Base-by-base conservation (phyloP, 2,329 filamentous ascomycete genomes). In the Apiospora marii region DNA sequence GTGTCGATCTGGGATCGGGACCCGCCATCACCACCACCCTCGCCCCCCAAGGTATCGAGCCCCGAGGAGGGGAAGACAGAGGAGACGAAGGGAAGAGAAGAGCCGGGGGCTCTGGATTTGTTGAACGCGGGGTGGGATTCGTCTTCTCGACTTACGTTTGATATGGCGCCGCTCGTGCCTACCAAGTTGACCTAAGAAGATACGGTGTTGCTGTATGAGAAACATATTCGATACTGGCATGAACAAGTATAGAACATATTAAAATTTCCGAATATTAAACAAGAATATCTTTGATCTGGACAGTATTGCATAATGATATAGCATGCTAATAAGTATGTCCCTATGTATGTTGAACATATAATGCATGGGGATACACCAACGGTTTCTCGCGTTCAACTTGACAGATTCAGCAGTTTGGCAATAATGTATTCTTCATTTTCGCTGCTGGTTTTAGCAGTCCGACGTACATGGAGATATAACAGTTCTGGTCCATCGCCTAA, bases 401-500 rank as follows among this genome's bases (percentile, higher is more conserved):
- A 3, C 19, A 22, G 4, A 19, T 64, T 41, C 19, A 41, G 58
- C 34, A 37, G 6, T 64, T 64, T 41, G n/a, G 30, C 58, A n/a
- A n/a, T 8, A 13, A 12, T 34, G 58, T 37, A 10, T 64, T 34
- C 30, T 53, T 64, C 30, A 64, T 37, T 7, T 64, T 4, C 37
- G 19, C 34, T 37, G 58, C 58, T 13, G n/a, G 3, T 41, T 13
- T 14, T 3, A 64, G 58, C 58, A 64, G 58, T n/a, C 30, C n/a
- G 58, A 64, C 58, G 58, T 64, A 64, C 58, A 64, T 64, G 19
- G 10, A 41, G 37, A 37, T n/a, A 22, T 41, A 41, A 41, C 30
- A 64, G 4, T 3, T 41, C 5, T 37, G 22, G 30, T 19, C 58
- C 30, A 37, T 41, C 16, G 19, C 58, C 19, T 41, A 64, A 61